Evolutionary conservation across 2,329 filamentous ascomycete genomes (phyloP).

Genomic region (Monilinia fructicola): DNA sequence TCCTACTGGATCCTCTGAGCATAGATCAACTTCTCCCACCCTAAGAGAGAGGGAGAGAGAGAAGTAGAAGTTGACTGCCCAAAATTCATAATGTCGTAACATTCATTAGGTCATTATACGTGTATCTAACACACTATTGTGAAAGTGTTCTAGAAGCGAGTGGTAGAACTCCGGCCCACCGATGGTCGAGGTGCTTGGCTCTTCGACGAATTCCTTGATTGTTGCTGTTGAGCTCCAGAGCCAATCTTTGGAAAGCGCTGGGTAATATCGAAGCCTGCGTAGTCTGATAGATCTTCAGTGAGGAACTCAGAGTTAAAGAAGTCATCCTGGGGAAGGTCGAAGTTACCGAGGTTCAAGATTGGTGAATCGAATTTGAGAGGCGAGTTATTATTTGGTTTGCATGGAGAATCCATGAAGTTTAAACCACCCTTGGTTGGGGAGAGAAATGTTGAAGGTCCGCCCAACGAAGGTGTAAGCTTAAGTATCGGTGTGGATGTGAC

Average conservation of each 20-base stretch:
- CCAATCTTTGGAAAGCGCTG: constrained; percentile 77
- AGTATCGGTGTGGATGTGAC: constrained; percentile 52
- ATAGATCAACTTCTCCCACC: constrained; percentile 9
- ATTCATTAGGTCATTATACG: constrained; percentile 26
- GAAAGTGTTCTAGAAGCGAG: constrained; percentile 36
- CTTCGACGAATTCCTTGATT: constrained; percentile 33
- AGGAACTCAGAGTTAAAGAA: constrained; percentile 56
- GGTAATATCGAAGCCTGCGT: constrained; percentile 66
- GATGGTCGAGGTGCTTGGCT: constrained; percentile 30
- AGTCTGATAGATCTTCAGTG: constrained; percentile 58
- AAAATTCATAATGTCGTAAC: constrained; percentile 30
- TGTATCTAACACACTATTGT: constrained; percentile 26
- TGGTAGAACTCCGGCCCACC: constrained; percentile 39
- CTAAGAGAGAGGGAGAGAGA: constrained; percentile 16
- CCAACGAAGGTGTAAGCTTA: constrained; percentile 46
- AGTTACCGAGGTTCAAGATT: constrained; percentile 30
- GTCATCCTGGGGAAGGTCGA: constrained; percentile 47
- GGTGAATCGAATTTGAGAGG: constrained; percentile 35
- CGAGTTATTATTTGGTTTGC: constrained; percentile 46
- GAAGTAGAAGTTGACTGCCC: constrained; percentile 14
- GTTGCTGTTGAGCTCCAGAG: constrained; percentile 44
- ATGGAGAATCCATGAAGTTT: constrained; percentile 49
- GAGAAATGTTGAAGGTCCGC: constrained; percentile 43
- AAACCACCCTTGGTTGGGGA: constrained; percentile 59
- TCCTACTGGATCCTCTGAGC: constrained; percentile 6